These are phyloP conservation scores for Podosphaera xanthii DNA, from an alignment of 2,329 filamentous ascomycete species.

Conservation along the genomic window DNA sequence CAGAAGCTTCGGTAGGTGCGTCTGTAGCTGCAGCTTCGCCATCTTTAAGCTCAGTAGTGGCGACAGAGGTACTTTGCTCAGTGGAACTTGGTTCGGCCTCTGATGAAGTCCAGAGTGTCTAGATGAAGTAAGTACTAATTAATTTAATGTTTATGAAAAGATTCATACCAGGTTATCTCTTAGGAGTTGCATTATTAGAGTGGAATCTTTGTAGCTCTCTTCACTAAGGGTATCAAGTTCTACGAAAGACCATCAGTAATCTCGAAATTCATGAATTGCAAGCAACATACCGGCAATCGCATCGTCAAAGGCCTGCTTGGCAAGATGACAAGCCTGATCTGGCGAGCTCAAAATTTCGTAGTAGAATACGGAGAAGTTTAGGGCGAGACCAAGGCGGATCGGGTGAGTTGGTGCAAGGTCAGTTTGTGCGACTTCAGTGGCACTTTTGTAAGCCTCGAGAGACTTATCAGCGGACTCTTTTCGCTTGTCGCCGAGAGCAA, in stretches of 20 bases:
- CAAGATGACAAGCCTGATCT: slow-evolving; percentile 90
- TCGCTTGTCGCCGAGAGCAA: slow-evolving; percentile 78
- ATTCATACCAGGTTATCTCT: slow-evolving; percentile 55
- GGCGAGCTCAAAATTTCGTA: slow-evolving; percentile 98
- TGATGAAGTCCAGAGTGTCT: slow-evolving; percentile 85
- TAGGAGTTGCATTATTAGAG: slow-evolving; percentile 96
- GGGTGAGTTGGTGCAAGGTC: slow-evolving; percentile 94
- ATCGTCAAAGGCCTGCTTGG: slow-evolving; percentile 98
- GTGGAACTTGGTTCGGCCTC: slow-evolving; percentile 36
- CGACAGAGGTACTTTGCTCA: slow-evolving; percentile 16
- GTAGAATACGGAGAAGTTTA: slow-evolving; percentile 99
- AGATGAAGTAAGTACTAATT: not conserved
- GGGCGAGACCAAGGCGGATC: slow-evolving; percentile 87
- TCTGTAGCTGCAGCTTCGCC: slow-evolving; percentile 25
- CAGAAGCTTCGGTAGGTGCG: slow-evolving; percentile 12
- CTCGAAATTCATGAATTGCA: not conserved
- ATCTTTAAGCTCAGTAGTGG: slow-evolving; percentile 28
- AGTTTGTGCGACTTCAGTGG: slow-evolving; percentile 93
- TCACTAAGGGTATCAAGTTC: slow-evolving; percentile 91
- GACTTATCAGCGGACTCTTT: slow-evolving; percentile 70
- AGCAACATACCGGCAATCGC: slow-evolving; percentile 37
- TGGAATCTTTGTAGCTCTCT: slow-evolving; percentile 98
- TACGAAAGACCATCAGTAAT: slow-evolving; percentile 22
- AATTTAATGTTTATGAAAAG: not conserved
- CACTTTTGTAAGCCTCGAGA: slow-evolving; percentile 96